Conservation (phyloP, 2,329 filamentous ascomycete genomes). For the Hymenoscyphus fructigenus region DNA sequence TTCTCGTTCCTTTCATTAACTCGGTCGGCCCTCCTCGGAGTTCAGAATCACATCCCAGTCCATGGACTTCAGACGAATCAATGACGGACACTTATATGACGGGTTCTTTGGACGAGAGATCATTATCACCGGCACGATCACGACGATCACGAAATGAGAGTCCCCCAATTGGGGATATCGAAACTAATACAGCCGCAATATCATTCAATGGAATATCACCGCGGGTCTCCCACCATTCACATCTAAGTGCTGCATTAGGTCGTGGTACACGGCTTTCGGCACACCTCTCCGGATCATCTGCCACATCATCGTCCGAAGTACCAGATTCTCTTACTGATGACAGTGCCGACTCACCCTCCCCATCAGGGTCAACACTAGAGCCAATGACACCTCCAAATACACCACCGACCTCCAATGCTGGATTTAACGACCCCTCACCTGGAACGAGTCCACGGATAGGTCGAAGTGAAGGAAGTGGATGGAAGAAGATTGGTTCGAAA, state of each 20-base stretch:
- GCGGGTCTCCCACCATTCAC: constrained; percentile 32
- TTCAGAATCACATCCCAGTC: constrained; percentile 27
- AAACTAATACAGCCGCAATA: constrained; percentile 24
- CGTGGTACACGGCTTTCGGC: constrained; percentile 30
- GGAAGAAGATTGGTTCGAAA: constrained; percentile 65
- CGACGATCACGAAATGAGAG: constrained; percentile 28
- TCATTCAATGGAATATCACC: constrained; percentile 28
- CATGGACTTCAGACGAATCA: constrained; percentile 36
- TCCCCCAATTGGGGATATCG: constrained; percentile 25
- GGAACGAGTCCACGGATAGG: constrained; percentile 26
- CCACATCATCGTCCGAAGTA: constrained; percentile 47
- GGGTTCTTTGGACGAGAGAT: constrained; percentile 32
- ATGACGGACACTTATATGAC: constrained; percentile 32
- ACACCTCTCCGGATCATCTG: constrained; percentile 37
- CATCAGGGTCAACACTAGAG: constrained; percentile 49
- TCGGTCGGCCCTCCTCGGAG: constrained; percentile 32
- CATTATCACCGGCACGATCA: constrained; percentile 29
- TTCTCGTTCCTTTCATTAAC: constrained; percentile 88
- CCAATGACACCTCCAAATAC: constrained; percentile 75
- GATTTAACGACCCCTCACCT: constrained; percentile 29
- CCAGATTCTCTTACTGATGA: constrained; percentile 62
- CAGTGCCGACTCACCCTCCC: constrained; percentile 59
- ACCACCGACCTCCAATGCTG: constrained; percentile 58
- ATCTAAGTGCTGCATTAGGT: constrained; percentile 30
- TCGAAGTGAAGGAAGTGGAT: constrained; percentile 46